Evolutionary conservation across 1,139 yeast species (phyloP), one percentile per base, ranked within the genome.

Genomic region (Pichiaceae sp.): DNA sequence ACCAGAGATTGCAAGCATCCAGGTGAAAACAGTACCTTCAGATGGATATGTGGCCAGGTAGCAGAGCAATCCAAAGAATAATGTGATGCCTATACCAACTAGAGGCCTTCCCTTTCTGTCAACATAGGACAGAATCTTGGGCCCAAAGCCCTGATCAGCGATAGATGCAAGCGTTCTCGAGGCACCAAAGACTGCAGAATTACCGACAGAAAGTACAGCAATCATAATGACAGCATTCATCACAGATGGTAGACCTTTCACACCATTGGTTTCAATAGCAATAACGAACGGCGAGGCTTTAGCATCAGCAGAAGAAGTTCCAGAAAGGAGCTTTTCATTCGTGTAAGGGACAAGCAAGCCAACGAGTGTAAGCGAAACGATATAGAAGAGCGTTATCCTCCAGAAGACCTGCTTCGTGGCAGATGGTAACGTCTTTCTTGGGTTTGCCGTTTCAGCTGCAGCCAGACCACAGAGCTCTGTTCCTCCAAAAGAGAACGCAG

Each of bases 401-500:
- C 83, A 78, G 57, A 77, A 72, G 17, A 79, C 85, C 50, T 78
- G 86, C 54, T 78, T 79, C 43, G 75, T 73, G 27, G 87, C 86
- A 41, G 66, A 62, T 38, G 89, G 86, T 38, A 82, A 66, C 6
- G 81, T 63, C 50, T 67, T 69, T 56, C 81, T 67, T 37, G 95
- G 95, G 56, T 82, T 77, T 32, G 66, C 67, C 31, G 94, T 76
- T 60, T 86, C 95, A 15, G 93, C 86, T 26, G 94, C 87, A 15
- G 94, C 87, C 46, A 86, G 65, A 38, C 93, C 93, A 40, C 80
- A 80, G 53, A 81, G 68, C 60, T 84, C 95, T 37, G 82, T 75
- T 49, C 93, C 93, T 38, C 89, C 87, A 52, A 83, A 81, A 3
- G 95, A 77, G 60, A 85, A 87, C 4, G 95, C 93, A 21, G 95